A percentile compares a stretch with the other conserved stretches of the same genome.
Evolutionary conservation across 2,329 filamentous ascomycete species (phyloP).

Genomic region (Diplodia scrobiculata): DNA sequence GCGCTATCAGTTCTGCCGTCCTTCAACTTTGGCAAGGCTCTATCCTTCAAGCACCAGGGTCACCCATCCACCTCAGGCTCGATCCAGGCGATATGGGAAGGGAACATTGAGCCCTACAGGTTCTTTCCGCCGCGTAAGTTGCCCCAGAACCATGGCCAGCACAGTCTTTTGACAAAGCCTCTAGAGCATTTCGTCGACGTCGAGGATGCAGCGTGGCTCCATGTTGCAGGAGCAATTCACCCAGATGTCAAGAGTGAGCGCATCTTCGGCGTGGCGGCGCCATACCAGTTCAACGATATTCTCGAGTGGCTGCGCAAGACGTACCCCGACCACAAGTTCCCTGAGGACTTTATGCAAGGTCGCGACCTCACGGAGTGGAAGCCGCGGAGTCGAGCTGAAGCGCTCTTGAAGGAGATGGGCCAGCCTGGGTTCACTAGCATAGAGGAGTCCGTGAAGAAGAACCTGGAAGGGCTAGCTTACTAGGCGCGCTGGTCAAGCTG

Average conservation of each 20-base stretch:
- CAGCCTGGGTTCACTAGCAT: slow-evolving; percentile 23
- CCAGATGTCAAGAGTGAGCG: slow-evolving; percentile 31
- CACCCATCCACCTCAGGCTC: slow-evolving; percentile 31
- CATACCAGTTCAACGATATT: slow-evolving; percentile 31
- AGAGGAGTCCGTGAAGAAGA: slow-evolving; percentile 24
- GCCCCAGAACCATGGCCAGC: background rate
- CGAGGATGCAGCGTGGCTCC: slow-evolving; percentile 34
- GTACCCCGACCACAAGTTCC: slow-evolving; percentile 12
- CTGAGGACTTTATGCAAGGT: slow-evolving; percentile 14
- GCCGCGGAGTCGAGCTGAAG: slow-evolving; percentile 4
- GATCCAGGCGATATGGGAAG: slow-evolving; percentile 30
- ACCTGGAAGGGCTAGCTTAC: slow-evolving; percentile 2
- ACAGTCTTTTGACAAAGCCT: background rate
- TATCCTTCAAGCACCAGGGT: slow-evolving; percentile 31
- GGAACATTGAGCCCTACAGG: slow-evolving; percentile 15
- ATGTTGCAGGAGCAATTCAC: slow-evolving; percentile 33
- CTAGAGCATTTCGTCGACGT: slow-evolving; percentile 33
- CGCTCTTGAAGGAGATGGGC: slow-evolving; percentile 23
- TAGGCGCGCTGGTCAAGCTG: background rate
- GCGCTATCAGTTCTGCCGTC: slow-evolving; percentile 11
- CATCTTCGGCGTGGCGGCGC: slow-evolving; percentile 31
- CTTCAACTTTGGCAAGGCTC: slow-evolving; percentile 31
- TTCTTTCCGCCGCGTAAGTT: slow-evolving; percentile 17
- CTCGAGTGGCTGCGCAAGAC: slow-evolving; percentile 31
- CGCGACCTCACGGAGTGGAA: slow-evolving; percentile 19